Evolutionary conservation across 176 grass and related monocot genomes (phyloP), one percentile per base, ranked within the genome.

Genomic region (Melocanna baccifera): DNA sequence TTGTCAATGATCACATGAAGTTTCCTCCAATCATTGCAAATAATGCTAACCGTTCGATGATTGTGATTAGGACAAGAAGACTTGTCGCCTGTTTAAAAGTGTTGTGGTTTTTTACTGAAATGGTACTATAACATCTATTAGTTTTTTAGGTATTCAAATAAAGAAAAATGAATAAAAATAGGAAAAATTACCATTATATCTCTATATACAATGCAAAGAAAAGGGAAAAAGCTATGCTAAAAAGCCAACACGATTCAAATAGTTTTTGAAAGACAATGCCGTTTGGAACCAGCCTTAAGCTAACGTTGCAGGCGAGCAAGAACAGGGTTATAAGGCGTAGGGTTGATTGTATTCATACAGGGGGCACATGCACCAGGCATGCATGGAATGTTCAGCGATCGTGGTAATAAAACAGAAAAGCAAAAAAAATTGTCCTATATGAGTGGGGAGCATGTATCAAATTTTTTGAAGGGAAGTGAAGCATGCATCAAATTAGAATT

Each of bases 1-100:
- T 76, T 86, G 88, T 57, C 65, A 8, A 90, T 47, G 19, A 72
- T 47, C 88, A 90, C 88, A 86, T 47, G 83, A 43, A 59, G 77
- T 72, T 77, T 72, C 55, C 47, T 19, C 15, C 73, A 53, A 86
- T 86, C 83, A 86, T 90, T 71, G 78, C 78, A 86, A 83, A 90
- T 66, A 78, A 86, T 82, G 72, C 45, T 63, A 36, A 45, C 53
- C 46, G 34, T 47, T 86, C 1, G 32, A 89, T 82, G 72, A 30
- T 72, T 86, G 19, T 8, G 65, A 82, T 77, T 81, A 75, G 41
- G 56, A 90, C 37, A 66, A 66, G 56, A 81, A 28, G 45, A 16
- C 62, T 77, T 90, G 78, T 86, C 83, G 32, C 2, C 32, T 3
- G 32, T 32, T 3, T 3, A 32, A 32, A 32, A 32, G 32, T 32